Percentiles rank a stretch among this genome's conserved stretches.
phyloP scores from a whole-genome alignment of 1,284 basidiomycete genomes.

The Macrocystidia cucumis region DNA sequence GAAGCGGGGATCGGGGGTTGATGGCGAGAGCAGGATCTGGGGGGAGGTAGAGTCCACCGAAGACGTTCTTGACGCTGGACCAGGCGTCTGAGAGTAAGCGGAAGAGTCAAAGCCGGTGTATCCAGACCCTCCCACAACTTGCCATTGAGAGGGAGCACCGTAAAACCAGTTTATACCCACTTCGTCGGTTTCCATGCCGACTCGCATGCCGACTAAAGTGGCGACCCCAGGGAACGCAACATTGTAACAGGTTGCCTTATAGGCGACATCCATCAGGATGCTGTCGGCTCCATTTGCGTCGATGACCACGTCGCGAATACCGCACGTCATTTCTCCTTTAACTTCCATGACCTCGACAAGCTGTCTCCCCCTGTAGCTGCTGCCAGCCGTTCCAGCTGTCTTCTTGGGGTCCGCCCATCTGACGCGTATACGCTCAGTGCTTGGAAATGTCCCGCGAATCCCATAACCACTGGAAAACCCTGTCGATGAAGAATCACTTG shows the following conservation, averaged over 20 bases:
- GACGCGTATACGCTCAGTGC: conserved; percentile 63
- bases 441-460: conserved; percentile 73
- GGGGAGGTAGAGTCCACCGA: conserved; percentile 39
- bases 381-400: conserved; percentile 34
- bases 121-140: conserved; percentile 51
- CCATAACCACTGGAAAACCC: conserved; percentile 54
- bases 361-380: conserved; percentile 42
- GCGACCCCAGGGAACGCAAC: conserved; percentile 78
- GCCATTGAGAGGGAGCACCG: conserved; percentile 45
- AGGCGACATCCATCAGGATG: conserved; percentile 61
- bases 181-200: conserved; percentile 58
- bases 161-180: conserved; percentile 61
- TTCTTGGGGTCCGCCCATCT: conserved; percentile 69
- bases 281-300: conserved; percentile 40
- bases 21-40: conserved; percentile 15
- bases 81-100: conserved; percentile 17
- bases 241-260: conserved; percentile 64
- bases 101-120: conserved; percentile 63
- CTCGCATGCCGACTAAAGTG: conserved; percentile 71
- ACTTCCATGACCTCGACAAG: conserved; percentile 61
- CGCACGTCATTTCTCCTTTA: conserved; percentile 56
- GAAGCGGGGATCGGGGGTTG: conserved; percentile 7
- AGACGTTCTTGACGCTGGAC: conserved; percentile 28
- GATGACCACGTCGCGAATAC: conserved; percentile 40
- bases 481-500: conserved; percentile 59